phyloP scores from a whole-genome alignment of 805 yeast genomes.

The Wickerhamomyces bovis region DNA sequence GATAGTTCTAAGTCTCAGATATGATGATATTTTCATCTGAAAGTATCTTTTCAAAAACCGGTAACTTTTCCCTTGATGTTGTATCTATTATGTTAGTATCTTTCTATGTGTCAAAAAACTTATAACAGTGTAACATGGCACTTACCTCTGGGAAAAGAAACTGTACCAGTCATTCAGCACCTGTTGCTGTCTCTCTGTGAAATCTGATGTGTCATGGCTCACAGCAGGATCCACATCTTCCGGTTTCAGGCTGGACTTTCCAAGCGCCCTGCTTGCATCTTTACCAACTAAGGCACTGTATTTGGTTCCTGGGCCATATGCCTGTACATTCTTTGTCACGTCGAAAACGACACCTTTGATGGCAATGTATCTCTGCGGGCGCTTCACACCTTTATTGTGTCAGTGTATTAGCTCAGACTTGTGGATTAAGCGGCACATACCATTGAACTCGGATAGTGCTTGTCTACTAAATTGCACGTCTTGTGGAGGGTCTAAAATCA shows the following conservation, averaged over 20 bases:
- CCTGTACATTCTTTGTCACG: slow-evolving; percentile 57
- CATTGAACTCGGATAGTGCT: slow-evolving; percentile 41
- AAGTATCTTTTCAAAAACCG: too few relatives aligned
- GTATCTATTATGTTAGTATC: slow-evolving; percentile 9
- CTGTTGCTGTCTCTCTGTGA: slow-evolving; percentile 53
- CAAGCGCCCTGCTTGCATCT: slow-evolving; percentile 75
- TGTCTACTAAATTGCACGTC: slow-evolving; percentile 36
- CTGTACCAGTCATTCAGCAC: slow-evolving; percentile 72
- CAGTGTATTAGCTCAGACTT: neutral
- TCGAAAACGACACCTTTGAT: slow-evolving; percentile 76
- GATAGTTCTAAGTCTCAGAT: too few relatives aligned
- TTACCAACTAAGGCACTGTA: slow-evolving; percentile 70
- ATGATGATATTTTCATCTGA: too few relatives aligned
- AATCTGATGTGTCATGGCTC: slow-evolving; percentile 44
- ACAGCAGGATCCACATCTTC: slow-evolving; percentile 39
- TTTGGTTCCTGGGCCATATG: slow-evolving; percentile 73
- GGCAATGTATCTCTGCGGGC: slow-evolving; percentile 57
- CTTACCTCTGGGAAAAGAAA: slow-evolving; percentile 50
- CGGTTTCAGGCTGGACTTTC: slow-evolving; percentile 53
- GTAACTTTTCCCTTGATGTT: slow-evolving; percentile 7
- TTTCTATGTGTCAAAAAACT: neutral
- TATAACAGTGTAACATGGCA: neutral
- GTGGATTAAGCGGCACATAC: slow-evolving; percentile 22
- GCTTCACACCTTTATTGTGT: slow-evolving; percentile 27
- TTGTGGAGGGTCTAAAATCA: slow-evolving; percentile 46